A percentile compares a stretch with the other conserved stretches of the same genome.
Conservation (phyloP, 331 rosid species). For the Malus hybrid region DNA sequence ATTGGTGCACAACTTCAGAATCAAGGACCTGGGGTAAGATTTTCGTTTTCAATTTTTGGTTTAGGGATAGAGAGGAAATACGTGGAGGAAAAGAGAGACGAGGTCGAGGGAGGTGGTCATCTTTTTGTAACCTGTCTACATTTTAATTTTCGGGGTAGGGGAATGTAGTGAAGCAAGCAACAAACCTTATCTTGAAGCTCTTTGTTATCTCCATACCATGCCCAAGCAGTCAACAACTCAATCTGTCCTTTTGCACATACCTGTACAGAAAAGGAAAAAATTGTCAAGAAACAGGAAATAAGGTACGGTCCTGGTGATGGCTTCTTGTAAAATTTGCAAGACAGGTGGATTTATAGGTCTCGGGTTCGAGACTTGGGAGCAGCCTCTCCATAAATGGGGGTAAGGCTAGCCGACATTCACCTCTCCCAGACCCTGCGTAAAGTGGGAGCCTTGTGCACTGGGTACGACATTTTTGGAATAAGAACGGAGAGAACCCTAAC, state of each 20-base stretch:
- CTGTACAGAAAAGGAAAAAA: conserved; percentile 32
- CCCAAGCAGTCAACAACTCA: conserved; percentile 60
- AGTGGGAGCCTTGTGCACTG: too few relatives aligned
- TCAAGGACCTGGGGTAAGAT: not conserved
- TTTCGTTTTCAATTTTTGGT: not conserved
- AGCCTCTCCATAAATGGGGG: too few relatives aligned
- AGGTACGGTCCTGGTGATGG: not conserved
- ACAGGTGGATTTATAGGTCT: not conserved
- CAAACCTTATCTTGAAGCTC: conserved; percentile 60
- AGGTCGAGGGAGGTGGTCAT: not conserved
- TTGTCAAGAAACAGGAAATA: not conserved
- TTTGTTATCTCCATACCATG: conserved; percentile 68
- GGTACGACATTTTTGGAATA: too few relatives aligned
- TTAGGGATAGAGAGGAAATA: not conserved
- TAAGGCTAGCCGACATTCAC: too few relatives aligned
- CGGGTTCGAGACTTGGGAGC: too few relatives aligned
- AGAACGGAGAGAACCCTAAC: not conserved
- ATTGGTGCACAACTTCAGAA: not conserved
- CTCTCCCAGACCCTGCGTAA: too few relatives aligned
- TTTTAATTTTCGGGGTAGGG: not conserved
- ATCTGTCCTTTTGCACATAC: conserved; percentile 66
- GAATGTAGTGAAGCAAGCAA: not conserved
- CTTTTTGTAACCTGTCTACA: not conserved
- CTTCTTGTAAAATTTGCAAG: not conserved
- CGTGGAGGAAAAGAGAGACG: not conserved